Evolutionary conservation across 1,139 yeast species (phyloP).

Genomic region (Wickerhamiella infanticola): DNA sequence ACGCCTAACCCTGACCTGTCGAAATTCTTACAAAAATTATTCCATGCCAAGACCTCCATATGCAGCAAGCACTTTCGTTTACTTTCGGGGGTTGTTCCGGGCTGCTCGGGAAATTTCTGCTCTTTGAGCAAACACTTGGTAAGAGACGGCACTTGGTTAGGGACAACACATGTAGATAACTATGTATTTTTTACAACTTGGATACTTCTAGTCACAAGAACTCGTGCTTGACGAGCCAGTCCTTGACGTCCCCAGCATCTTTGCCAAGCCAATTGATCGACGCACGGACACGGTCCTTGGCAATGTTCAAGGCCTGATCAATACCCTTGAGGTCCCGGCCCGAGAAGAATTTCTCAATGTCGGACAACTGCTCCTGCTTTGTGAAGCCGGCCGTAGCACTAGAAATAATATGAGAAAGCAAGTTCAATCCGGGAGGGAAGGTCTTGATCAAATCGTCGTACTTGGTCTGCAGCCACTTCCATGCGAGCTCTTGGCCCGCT

Average conservation of each 20-base stretch:
- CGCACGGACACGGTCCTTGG: conserved; percentile 49
- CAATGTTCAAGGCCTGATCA: conserved; percentile 57
- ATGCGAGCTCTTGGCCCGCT: conserved; percentile 49
- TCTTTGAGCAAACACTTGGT: too few relatives aligned
- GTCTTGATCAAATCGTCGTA: conserved; percentile 41
- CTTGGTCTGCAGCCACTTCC: conserved; percentile 64
- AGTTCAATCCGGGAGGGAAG: conserved; percentile 69
- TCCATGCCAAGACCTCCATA: too few relatives aligned
- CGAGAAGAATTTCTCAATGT: conserved; percentile 44
- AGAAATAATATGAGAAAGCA: conserved; percentile 60
- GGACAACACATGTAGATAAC: background rate
- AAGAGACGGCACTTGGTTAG: too few relatives aligned
- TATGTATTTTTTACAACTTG: background rate
- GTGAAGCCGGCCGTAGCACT: conserved; percentile 52
- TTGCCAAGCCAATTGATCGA: conserved; percentile 53
- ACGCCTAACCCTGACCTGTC: too few relatives aligned
- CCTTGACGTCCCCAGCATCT: conserved; percentile 38
- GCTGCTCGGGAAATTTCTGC: too few relatives aligned
- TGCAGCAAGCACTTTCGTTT: too few relatives aligned
- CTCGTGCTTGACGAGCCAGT: conserved; percentile 24
- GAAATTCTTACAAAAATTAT: too few relatives aligned
- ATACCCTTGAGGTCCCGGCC: conserved; percentile 53
- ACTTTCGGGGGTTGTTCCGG: too few relatives aligned
- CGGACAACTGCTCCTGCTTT: conserved; percentile 39
- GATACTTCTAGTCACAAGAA: background rate